Conservation (phyloP, 495 filamentous ascomycete species). For the Usnea hakonensis region DNA sequence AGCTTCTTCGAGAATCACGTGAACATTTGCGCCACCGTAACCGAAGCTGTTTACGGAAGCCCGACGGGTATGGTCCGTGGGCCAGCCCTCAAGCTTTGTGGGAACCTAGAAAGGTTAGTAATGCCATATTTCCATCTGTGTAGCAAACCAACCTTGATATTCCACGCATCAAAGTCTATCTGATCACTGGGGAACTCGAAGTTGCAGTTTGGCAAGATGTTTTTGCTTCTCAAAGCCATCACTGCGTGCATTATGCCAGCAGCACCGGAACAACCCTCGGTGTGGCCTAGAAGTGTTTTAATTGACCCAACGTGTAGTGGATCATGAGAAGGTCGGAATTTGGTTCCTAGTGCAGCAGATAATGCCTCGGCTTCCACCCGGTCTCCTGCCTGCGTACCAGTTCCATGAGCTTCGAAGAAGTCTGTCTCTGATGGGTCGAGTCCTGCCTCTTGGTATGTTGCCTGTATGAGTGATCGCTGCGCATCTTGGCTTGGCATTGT, state of each 20-base stretch:
- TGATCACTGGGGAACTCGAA: constrained; percentile 37
- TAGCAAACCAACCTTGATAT: background rate
- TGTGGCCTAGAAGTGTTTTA: constrained; percentile 51
- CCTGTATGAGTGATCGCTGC: constrained; percentile 23
- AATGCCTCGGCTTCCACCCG: constrained; percentile 28
- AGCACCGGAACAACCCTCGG: constrained; percentile 44
- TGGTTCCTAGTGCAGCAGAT: background rate
- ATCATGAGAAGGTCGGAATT: constrained; percentile 24
- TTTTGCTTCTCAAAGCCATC: constrained; percentile 40
- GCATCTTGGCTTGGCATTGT: constrained; percentile 27
- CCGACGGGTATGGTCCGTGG: constrained; percentile 8
- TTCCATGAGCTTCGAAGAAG: constrained; percentile 39
- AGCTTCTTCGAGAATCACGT: constrained; percentile 29
- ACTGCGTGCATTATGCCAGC: constrained; percentile 46
- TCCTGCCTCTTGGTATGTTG: constrained; percentile 17
- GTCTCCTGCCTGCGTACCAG: constrained; percentile 52
- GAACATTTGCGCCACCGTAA: constrained; percentile 44
- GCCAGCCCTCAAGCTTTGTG: background rate
- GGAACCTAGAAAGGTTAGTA: background rate
- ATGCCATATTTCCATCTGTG: too few relatives aligned
- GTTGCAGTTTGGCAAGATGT: constrained; percentile 44
- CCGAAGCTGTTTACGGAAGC: constrained; percentile 42
- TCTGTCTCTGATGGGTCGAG: constrained; percentile 18
- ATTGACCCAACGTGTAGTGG: constrained; percentile 45
- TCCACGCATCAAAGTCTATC: constrained; percentile 18